These are phyloP conservation scores for Pseudocohnilembus persalinus DNA, from an alignment of 169 alveolate species.

Conservation along the genomic window DNA sequence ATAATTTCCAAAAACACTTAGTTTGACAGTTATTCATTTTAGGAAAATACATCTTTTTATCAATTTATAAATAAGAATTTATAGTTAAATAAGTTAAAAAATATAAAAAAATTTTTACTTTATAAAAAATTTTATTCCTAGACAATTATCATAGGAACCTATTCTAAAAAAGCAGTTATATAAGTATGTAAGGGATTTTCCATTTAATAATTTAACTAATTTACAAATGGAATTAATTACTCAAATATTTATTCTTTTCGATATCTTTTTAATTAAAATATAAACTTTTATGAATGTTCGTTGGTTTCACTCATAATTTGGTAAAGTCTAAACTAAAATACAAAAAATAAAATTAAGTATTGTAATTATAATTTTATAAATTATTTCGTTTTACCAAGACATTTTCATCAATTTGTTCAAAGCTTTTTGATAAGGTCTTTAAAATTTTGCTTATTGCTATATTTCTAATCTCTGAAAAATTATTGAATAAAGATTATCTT, in stretches of 20 bases:
- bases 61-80: too few relatives aligned
- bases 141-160: background rate
- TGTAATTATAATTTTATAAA: too few relatives aligned
- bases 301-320: too few relatives aligned
- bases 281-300: background rate
- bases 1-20: background rate
- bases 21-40: too few relatives aligned
- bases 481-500: background rate
- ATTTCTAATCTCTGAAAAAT: background rate
- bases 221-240: background rate
- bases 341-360: too few relatives aligned
- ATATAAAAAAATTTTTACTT: background rate
- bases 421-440: background rate
- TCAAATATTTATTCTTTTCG: background rate
- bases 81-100: too few relatives aligned
- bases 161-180: too few relatives aligned
- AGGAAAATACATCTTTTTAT: too few relatives aligned
- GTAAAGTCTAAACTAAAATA: background rate
- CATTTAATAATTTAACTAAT: too few relatives aligned
- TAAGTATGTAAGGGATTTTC: background rate
- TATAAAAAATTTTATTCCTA: background rate
- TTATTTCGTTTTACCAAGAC: background rate
- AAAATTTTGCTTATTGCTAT: background rate
- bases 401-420: background rate
- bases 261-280: background rate